Conservation (phyloP, 495 filamentous ascomycete species). For the Penicillium canescens region DNA sequence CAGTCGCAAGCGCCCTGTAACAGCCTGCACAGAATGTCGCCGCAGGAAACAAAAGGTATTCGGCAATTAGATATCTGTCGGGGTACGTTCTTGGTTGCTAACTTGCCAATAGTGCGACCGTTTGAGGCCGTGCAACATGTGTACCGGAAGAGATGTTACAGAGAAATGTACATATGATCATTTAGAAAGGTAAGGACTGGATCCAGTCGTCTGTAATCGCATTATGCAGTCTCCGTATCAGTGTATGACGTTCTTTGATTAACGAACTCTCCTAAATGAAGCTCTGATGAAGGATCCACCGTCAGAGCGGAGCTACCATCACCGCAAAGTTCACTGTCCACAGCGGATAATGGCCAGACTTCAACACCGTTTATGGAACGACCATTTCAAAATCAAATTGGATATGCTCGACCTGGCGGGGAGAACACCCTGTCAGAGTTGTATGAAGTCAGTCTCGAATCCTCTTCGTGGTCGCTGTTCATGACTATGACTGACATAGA, state of each 20-base stretch:
- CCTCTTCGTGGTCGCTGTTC: no score
- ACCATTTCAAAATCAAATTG: slow-evolving; percentile 1
- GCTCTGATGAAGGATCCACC: not conserved
- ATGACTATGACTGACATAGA: not conserved
- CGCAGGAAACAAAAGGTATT: slow-evolving; percentile 12
- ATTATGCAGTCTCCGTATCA: not conserved
- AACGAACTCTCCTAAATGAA: not conserved
- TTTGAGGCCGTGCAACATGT: slow-evolving; percentile 4
- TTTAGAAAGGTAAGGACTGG: not conserved
- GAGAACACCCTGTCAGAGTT: not conserved
- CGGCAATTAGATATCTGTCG: no score
- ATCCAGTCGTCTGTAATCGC: not conserved
- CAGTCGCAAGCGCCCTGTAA: slow-evolving; percentile 7
- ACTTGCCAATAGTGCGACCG: slow-evolving; percentile 4
- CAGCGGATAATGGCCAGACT: not conserved
- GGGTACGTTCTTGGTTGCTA: not conserved
- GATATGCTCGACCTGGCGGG: not conserved
- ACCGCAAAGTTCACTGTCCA: not conserved
- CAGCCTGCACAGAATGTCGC: slow-evolving; percentile 9
- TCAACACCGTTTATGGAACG: not conserved
- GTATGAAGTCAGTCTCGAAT: not conserved
- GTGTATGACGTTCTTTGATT: not conserved
- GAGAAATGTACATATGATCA: slow-evolving; percentile 1
- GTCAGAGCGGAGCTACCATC: not conserved
- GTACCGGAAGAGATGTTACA: slow-evolving; percentile 1